A percentile compares a stretch with the other conserved stretches of the same genome.
Evolutionary conservation across 2,329 filamentous ascomycete species (phyloP).

Genomic region (Cordyceps cicadae): DNA sequence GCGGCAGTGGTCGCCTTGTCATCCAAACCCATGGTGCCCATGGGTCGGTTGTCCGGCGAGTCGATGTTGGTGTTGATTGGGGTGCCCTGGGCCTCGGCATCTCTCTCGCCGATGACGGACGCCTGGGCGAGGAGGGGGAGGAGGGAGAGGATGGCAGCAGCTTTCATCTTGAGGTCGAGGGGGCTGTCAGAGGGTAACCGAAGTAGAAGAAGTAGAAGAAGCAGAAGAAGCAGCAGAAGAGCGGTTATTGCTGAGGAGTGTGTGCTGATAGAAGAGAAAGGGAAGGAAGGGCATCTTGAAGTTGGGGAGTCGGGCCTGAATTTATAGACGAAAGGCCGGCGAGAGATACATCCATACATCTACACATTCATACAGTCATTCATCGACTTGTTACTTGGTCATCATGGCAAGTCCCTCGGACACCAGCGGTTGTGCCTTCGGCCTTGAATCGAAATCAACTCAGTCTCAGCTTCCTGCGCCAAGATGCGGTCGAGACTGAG

Average conservation of each 20-base stretch:
- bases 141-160: background rate
- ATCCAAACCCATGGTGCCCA: background rate
- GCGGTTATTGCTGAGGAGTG: background rate
- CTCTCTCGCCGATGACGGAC: background rate
- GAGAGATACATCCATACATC: too few relatives aligned
- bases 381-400: too few relatives aligned
- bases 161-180: background rate
- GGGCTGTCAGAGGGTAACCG: too few relatives aligned
- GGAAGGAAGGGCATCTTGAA: background rate
- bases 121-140: background rate
- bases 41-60: too few relatives aligned
- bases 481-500: background rate
- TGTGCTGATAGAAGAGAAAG: background rate
- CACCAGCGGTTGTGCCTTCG: background rate
- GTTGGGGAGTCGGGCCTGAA: background rate
- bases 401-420: too few relatives aligned
- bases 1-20: background rate
- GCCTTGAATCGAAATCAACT: background rate
- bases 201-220: background rate
- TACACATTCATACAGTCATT: too few relatives aligned
- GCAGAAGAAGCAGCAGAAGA: too few relatives aligned
- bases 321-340: background rate
- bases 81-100: background rate
- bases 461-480: slow-evolving; percentile 1
- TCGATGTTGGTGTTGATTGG: background rate